Conservation (phyloP, 192 early-diverging fungal species). For the Pilaira anomala region DNA sequence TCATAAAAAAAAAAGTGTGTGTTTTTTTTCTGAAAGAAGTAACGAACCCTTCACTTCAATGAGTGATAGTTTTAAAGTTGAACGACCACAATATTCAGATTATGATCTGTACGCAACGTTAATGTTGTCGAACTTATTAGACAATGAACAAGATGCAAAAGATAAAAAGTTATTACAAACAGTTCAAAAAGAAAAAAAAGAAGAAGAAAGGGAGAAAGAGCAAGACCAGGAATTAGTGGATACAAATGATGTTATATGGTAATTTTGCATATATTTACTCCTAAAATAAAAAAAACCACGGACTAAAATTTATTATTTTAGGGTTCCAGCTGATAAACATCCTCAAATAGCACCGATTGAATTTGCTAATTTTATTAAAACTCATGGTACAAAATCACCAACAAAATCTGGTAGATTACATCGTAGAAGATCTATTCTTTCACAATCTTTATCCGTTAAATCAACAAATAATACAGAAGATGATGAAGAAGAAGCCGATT, state of each 20-base stretch:
- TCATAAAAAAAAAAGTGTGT: no score
- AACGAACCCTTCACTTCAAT: no score
- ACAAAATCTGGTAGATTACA: not conserved
- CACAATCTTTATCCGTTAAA: constrained; percentile 2
- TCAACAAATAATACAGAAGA: not conserved
- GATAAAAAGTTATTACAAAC: not conserved
- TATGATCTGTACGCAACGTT: constrained; percentile 10
- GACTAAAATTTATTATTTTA: not conserved
- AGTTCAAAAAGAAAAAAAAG: not conserved
- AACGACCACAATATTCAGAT: not conserved
- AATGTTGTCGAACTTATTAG: constrained; percentile 1
- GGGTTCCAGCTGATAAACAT: constrained; percentile 23
- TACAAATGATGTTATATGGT: constrained; percentile 12
- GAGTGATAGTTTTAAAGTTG: no score
- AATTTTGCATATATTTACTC: not conserved
- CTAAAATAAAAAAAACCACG: no score
- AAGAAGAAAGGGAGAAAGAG: not conserved
- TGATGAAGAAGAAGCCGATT: not conserved
- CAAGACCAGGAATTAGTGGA: no score
- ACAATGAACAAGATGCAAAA: constrained; percentile 1
- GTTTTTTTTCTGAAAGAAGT: no score
- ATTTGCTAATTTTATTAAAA: constrained; percentile 14
- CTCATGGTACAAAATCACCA: constrained; percentile 4
- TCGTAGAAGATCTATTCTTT: constrained; percentile 5
- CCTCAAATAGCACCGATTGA: constrained; percentile 24